Conservation (phyloP, 2,329 filamentous ascomycete genomes). For the Aotearoamyces nothofagi region DNA sequence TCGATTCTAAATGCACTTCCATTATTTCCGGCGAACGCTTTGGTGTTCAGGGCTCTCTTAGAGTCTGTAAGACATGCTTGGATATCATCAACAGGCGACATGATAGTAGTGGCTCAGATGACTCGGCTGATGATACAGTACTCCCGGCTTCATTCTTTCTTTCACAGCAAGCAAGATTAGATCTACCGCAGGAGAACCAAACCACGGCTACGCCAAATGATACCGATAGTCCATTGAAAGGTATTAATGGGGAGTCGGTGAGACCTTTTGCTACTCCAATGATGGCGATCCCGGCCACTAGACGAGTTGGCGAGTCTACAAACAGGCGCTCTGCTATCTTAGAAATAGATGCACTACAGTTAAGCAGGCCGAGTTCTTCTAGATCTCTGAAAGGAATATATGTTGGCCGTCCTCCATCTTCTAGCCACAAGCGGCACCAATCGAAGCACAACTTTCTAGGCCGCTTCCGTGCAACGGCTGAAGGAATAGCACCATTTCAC, state of each 20-base stretch:
- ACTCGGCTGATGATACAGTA: slow-evolving; percentile 65
- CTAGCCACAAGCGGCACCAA: slow-evolving; percentile 67
- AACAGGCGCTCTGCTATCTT: slow-evolving; percentile 79
- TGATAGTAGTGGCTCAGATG: slow-evolving; percentile 75
- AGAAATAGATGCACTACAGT: slow-evolving; percentile 72
- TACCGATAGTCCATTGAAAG: slow-evolving; percentile 12
- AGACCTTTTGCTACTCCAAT: slow-evolving; percentile 49
- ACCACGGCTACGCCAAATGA: slow-evolving; percentile 24
- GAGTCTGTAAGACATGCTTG: slow-evolving; percentile 88
- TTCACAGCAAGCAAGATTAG: slow-evolving; percentile 31
- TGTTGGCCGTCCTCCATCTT: slow-evolving; percentile 57
- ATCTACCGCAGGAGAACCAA: slow-evolving; percentile 22
- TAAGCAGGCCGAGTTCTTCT: slow-evolving; percentile 86
- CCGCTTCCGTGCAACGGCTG: slow-evolving; percentile 53
- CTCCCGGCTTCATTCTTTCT: slow-evolving; percentile 46
- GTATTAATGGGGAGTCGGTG: slow-evolving; percentile 21
- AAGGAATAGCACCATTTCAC: slow-evolving; percentile 81
- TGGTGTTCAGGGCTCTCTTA: slow-evolving; percentile 67
- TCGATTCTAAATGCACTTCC: slow-evolving; percentile 89
- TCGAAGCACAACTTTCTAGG: slow-evolving; percentile 77
- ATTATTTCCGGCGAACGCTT: slow-evolving; percentile 81
- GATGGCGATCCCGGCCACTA: slow-evolving; percentile 55
- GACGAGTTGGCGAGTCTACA: slow-evolving; percentile 54
- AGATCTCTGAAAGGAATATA: slow-evolving; percentile 69
- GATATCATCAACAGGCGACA: slow-evolving; percentile 81